Conservation (phyloP, 148 eudicot genomes). For the Nepenthes gracilis region DNA sequence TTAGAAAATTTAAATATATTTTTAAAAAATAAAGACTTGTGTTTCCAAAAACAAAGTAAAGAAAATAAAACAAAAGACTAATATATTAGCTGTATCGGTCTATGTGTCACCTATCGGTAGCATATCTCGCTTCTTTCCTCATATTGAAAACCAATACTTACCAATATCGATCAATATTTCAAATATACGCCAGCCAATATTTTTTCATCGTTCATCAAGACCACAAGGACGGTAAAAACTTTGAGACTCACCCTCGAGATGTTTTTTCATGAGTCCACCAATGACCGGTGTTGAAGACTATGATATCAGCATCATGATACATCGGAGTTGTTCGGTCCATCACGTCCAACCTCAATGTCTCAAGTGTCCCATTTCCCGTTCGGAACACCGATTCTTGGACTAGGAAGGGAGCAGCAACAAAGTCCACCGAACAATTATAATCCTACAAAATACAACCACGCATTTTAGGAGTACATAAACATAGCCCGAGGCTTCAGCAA, state of each 20-base stretch:
- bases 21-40: too few species aligned
- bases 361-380: conserved; percentile 35
- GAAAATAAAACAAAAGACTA: too few species aligned
- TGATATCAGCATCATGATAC: conserved; percentile 79
- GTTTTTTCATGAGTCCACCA: conserved; percentile 99
- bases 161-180: too few species aligned
- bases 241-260: conserved; percentile 48
- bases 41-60: too few species aligned
- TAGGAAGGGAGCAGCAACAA: conserved; percentile 69
- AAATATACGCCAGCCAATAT: too few species aligned
- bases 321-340: conserved; percentile 58
- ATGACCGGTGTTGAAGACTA: conserved; percentile 89
- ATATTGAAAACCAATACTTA: too few species aligned
- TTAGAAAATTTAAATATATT: too few species aligned
- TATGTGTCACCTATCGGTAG: too few species aligned
- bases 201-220: too few species aligned
- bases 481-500: too few species aligned
- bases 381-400: conserved; percentile 47
- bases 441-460: conserved; percentile 41
- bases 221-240: background rate
- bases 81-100: too few species aligned
- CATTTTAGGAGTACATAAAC: conserved; percentile 2
- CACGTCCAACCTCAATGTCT: conserved; percentile 73
- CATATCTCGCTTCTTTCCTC: too few species aligned
- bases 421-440: conserved; percentile 69